Percentiles rank a stretch among this genome's conserved stretches.
Conservation (phyloP, 345 rosid genomes). For the Salix udensis region DNA sequence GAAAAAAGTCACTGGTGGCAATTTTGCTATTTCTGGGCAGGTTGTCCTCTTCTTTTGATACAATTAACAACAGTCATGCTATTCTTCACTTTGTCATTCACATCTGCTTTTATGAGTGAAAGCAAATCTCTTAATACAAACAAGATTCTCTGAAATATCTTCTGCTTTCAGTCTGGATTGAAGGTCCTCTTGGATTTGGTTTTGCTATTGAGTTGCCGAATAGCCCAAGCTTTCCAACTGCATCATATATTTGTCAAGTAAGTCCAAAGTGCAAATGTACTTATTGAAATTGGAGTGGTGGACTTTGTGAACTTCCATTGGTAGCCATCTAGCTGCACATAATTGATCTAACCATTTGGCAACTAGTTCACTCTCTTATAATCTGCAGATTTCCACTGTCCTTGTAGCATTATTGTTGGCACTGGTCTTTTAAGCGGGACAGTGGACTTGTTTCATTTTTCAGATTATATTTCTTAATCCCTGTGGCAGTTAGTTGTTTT, state of each 20-base stretch:
- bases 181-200: slow-evolving; percentile 93
- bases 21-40: slow-evolving; percentile 90
- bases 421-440: not conserved
- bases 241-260: slow-evolving; percentile 82
- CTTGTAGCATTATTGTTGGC: not conserved
- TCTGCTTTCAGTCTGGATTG: slow-evolving; percentile 70
- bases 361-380: not conserved
- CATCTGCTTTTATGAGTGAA: not conserved
- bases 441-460: not conserved
- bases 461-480: not conserved
- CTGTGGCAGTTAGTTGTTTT: not conserved
- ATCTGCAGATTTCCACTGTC: not conserved
- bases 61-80: slow-evolving; percentile 1
- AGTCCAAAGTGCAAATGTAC: slow-evolving; percentile 14
- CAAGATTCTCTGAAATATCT: not conserved
- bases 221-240: slow-evolving; percentile 77
- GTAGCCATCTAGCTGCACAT: no score
- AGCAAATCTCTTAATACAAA: not conserved
- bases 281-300: not conserved
- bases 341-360: not conserved
- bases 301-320: not conserved
- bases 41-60: slow-evolving; percentile 30
- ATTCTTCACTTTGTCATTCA: not conserved
- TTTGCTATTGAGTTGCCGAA: slow-evolving; percentile 79
- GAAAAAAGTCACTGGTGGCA: slow-evolving; percentile 58